Conservation (phyloP, 331 rosid genomes). For the Rosa hybrid region DNA sequence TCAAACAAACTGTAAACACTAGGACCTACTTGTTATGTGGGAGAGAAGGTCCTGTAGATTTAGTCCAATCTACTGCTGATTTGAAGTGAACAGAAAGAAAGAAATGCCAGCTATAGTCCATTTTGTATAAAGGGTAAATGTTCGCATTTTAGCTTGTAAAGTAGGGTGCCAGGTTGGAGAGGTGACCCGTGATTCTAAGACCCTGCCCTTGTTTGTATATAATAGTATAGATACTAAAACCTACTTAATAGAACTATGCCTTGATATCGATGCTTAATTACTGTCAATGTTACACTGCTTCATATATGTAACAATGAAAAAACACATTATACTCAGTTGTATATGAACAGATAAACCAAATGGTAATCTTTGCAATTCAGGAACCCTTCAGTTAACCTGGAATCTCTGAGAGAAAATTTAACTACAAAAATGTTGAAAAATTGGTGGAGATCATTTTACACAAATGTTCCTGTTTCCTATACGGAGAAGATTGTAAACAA, state of each 20-base stretch:
- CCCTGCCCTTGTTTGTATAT: neutral
- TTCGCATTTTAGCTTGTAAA: no score
- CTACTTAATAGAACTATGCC: no score
- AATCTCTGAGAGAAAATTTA: constrained; percentile 14
- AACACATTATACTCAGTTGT: neutral
- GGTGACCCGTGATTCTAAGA: neutral
- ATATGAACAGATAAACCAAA: neutral
- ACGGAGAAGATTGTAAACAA: constrained; percentile 34
- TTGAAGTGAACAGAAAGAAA: neutral
- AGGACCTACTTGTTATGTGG: neutral
- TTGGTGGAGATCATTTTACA: constrained; percentile 34
- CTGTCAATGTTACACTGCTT: neutral
- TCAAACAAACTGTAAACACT: neutral
- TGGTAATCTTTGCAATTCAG: constrained; percentile 27
- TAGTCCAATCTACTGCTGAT: neutral
- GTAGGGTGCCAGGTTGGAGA: neutral
- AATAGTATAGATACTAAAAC: no score
- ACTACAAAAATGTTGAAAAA: constrained; percentile 26
- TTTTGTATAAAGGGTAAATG: no score
- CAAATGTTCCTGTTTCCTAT: constrained; percentile 36
- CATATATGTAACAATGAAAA: neutral
- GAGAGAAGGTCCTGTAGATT: neutral
- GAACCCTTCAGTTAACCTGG: constrained; percentile 31
- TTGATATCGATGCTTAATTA: neutral
- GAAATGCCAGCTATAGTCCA: no score